Evolutionary conservation across 768 basidiomycete species (phyloP).

Genomic region (Amanita jacksonii): DNA sequence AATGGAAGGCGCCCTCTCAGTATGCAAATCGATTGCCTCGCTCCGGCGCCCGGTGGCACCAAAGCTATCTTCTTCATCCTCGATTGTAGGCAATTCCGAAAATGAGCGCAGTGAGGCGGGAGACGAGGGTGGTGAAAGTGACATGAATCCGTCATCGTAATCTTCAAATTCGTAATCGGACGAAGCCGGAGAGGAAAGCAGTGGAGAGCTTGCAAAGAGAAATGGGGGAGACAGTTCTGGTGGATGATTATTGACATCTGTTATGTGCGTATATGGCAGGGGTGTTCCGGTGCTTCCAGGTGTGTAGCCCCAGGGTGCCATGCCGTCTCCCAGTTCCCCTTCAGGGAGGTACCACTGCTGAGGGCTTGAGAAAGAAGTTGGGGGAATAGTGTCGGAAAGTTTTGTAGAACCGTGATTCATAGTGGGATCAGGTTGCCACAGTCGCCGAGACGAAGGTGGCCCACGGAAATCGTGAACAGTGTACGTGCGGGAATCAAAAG

Average conservation of each 20-base stretch:
- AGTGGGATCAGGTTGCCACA: background rate
- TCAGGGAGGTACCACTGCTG: background rate
- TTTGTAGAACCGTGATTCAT: background rate
- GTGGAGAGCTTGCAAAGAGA: constrained; percentile 17
- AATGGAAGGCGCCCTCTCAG: constrained; percentile 14
- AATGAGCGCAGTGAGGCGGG: constrained; percentile 8
- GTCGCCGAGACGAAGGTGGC: background rate
- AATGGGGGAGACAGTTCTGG: background rate
- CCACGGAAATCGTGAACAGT: background rate
- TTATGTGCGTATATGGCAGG: background rate
- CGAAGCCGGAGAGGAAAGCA: constrained; percentile 15
- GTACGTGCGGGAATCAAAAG: background rate
- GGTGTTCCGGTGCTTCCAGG: background rate
- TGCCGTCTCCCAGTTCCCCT: background rate
- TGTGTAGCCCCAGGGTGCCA: background rate
- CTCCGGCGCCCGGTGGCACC: no score
- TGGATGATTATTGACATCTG: constrained; percentile 1
- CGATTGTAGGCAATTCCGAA: constrained; percentile 7
- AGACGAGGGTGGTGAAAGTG: constrained; percentile 10
- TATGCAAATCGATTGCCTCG: background rate
- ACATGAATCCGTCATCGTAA: background rate
- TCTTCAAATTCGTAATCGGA: constrained; percentile 20
- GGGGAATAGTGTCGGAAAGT: background rate
- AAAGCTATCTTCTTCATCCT: constrained; percentile 3
- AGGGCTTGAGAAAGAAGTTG: background rate